A percentile compares a stretch with the other conserved stretches of the same genome.
Evolutionary conservation across 257 asterid genomes (phyloP).

Genomic region (Nicotiana noctiflora): DNA sequence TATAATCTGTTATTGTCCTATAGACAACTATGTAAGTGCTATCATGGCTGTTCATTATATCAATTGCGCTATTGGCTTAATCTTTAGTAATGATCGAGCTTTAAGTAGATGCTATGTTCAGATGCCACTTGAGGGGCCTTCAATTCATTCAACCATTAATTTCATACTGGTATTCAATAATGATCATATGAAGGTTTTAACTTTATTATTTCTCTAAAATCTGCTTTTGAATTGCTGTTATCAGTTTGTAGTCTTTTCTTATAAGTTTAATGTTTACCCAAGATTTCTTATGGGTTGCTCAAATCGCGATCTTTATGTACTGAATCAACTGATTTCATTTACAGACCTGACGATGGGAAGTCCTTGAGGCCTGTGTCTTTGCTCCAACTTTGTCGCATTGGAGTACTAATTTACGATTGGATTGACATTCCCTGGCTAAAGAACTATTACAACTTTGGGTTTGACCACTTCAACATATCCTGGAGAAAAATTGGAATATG

Average conservation of each 20-base stretch:
- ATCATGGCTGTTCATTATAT: background rate
- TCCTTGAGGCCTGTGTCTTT: conserved; percentile 69
- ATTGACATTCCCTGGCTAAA: conserved; percentile 74
- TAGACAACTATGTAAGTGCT: background rate
- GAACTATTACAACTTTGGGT: conserved; percentile 79
- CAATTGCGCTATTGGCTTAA: background rate
- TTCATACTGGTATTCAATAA: background rate
- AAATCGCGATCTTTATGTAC: background rate
- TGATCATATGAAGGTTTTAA: background rate
- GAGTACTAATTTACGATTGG: conserved; percentile 85
- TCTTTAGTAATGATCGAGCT: background rate
- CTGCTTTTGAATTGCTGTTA: background rate
- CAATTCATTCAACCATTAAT: background rate
- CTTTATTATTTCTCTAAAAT: background rate
- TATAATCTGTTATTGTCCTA: background rate
- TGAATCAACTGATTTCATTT: background rate
- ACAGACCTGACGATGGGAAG: conserved; percentile 83
- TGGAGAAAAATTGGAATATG: conserved; percentile 61
- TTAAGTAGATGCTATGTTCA: background rate
- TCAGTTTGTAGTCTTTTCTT: background rate
- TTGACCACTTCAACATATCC: conserved; percentile 89
- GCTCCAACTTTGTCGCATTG: conserved; percentile 83
- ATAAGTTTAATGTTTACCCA: background rate
- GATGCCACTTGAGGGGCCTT: background rate
- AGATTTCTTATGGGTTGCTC: background rate